phyloP scores from a whole-genome alignment of 306 rosid genomes.

The Medicago lupulina region DNA sequence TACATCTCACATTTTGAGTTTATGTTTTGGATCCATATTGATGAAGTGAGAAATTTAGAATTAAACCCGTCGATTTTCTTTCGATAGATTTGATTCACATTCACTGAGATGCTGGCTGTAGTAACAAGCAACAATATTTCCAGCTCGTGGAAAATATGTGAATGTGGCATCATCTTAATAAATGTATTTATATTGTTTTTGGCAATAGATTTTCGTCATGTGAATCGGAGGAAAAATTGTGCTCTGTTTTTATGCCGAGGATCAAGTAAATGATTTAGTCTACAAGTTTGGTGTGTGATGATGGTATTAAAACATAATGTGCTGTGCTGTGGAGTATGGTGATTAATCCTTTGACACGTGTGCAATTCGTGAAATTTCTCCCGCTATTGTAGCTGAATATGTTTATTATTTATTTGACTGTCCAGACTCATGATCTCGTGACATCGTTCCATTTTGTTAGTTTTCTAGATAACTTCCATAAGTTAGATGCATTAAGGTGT shows the following conservation, averaged over 20 bases:
- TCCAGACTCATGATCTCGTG: background rate
- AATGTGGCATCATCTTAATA: background rate
- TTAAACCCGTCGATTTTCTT: background rate
- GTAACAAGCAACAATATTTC: background rate
- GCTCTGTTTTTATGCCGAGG: constrained; percentile 13
- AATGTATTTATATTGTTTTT: background rate
- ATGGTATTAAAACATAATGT: background rate
- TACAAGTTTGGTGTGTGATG: constrained; percentile 26
- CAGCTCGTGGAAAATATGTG: background rate
- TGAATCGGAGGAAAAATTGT: background rate
- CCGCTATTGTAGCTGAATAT: background rate
- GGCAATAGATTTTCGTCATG: constrained; percentile 14
- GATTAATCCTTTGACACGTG: constrained; percentile 17
- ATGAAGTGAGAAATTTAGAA: background rate
- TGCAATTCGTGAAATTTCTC: too few relatives aligned
- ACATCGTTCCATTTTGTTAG: background rate
- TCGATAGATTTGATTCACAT: constrained; percentile 6
- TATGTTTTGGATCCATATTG: background rate
- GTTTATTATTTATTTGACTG: constrained; percentile 1
- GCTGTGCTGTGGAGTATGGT: background rate
- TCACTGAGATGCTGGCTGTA: background rate
- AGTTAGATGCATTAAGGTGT: constrained; percentile 9
- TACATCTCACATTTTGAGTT: background rate
- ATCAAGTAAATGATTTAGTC: constrained; percentile 26
- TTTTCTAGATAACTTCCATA: constrained; percentile 26